These are phyloP conservation scores for Calonectria montana DNA, from an alignment of 2,329 filamentous ascomycete species.

Conservation along the genomic window DNA sequence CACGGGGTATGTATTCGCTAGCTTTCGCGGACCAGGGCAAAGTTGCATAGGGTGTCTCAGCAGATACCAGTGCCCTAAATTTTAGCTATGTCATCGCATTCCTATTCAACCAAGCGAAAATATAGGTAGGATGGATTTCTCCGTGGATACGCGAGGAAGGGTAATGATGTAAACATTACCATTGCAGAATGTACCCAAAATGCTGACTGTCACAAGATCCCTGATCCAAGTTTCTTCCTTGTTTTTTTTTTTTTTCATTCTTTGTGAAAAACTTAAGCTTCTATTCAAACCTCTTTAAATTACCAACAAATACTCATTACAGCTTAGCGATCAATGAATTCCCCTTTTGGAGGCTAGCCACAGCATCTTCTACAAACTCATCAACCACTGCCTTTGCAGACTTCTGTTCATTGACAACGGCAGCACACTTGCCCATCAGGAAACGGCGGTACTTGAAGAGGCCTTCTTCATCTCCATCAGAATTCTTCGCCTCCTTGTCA, in stretches of 20 bases:
- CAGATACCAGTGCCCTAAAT: background rate
- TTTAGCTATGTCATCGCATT: background rate
- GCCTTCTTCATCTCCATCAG: constrained; percentile 82
- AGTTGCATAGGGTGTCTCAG: background rate
- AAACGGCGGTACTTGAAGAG: constrained; percentile 92
- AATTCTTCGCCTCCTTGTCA: constrained; percentile 77
- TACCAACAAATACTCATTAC: constrained; percentile 52
- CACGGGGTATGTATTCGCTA: background rate
- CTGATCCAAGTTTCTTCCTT: too few relatives aligned
- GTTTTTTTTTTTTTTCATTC: too few relatives aligned
- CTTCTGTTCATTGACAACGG: constrained; percentile 94
- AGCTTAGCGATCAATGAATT: constrained; percentile 77
- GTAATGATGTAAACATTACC: too few relatives aligned
- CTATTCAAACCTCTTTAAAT: background rate
- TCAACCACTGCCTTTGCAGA: constrained; percentile 91
- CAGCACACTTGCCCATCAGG: constrained; percentile 97
- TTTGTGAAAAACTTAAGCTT: background rate
- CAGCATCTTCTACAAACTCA: constrained; percentile 89
- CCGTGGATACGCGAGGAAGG: too few relatives aligned
- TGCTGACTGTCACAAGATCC: too few relatives aligned
- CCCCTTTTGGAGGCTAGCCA: constrained; percentile 75
- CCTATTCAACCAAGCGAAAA: too few relatives aligned
- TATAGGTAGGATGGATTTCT: too few relatives aligned
- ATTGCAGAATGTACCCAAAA: too few relatives aligned
- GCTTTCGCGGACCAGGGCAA: background rate